Evolutionary conservation across 1,139 yeast species (phyloP).

Genomic region (Sugiyamaella castrensis): DNA sequence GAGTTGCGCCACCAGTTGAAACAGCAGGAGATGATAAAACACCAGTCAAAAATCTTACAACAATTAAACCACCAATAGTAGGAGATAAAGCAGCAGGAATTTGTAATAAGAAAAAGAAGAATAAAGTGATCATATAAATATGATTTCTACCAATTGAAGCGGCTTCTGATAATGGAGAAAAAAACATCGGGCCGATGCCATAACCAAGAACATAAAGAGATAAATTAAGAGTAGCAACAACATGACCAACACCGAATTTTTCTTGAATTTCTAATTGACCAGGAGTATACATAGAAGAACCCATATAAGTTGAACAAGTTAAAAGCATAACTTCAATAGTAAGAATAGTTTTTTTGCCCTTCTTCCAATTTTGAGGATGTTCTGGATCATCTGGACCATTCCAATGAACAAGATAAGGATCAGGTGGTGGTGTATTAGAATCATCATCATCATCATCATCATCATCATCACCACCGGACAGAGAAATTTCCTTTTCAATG

Average conservation of each 20-base stretch:
- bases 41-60: conserved; percentile 77
- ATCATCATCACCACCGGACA: not conserved
- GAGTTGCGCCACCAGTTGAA: conserved; percentile 83
- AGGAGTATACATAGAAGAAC: conserved; percentile 60
- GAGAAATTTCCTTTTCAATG: conserved; percentile 3
- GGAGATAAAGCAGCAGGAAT: conserved; percentile 48
- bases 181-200: conserved; percentile 54
- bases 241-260: conserved; percentile 46
- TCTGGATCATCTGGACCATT: conserved; percentile 55
- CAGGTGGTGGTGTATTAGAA: conserved; percentile 5
- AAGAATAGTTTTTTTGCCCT: conserved; percentile 41
- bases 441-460: not conserved
- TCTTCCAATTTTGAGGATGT: conserved; percentile 58
- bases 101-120: conserved; percentile 54
- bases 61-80: conserved; percentile 49
- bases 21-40: conserved; percentile 79
- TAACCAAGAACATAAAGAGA: conserved; percentile 58
- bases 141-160: conserved; percentile 53
- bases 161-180: conserved; percentile 54
- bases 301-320: conserved; percentile 56
- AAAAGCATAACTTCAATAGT: conserved; percentile 45
- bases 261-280: conserved; percentile 45
- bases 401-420: conserved; percentile 39
- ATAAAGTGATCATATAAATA: conserved; percentile 52
- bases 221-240: conserved; percentile 48